Conservation (phyloP, 352 stramenopile genomes). For the Phytopythium aichiense region DNA sequence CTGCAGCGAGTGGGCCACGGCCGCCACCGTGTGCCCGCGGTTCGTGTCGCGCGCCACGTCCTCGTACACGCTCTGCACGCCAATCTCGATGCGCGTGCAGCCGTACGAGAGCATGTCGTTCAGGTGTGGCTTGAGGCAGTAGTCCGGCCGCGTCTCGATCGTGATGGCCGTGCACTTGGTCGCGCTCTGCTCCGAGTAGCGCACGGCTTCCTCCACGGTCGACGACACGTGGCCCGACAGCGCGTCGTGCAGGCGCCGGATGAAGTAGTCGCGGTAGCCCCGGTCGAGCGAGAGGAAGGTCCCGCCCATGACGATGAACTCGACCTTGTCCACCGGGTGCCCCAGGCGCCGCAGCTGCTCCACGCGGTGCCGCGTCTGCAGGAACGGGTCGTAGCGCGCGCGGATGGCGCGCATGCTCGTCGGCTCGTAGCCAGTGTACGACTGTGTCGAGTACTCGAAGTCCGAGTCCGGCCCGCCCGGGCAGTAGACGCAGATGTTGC, state of each 20-base stretch:
- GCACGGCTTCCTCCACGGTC: constrained; percentile 90
- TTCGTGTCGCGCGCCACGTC: constrained; percentile 91
- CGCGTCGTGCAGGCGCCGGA: constrained; percentile 95
- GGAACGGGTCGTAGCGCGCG: constrained; percentile 93
- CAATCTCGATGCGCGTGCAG: constrained; percentile 97
- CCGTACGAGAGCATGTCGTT: constrained; percentile 97
- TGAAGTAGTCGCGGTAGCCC: constrained; percentile 96
- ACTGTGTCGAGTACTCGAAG: constrained; percentile 97
- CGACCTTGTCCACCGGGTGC: constrained; percentile 95
- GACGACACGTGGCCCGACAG: constrained; percentile 91
- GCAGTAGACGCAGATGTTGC: constrained; percentile 97
- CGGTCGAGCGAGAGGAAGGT: constrained; percentile 95
- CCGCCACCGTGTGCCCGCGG: constrained; percentile 93
- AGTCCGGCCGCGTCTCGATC: constrained; percentile 97
- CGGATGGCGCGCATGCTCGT: constrained; percentile 96
- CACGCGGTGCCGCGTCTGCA: constrained; percentile 92
- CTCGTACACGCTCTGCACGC: constrained; percentile 96
- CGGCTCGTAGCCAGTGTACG: constrained; percentile 97
- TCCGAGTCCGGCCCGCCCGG: constrained; percentile 94
- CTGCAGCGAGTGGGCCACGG: constrained; percentile 77
- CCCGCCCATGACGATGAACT: constrained; percentile 98
- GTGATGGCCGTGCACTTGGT: constrained; percentile 93
- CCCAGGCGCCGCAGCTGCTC: constrained; percentile 85
- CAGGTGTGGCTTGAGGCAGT: constrained; percentile 95
- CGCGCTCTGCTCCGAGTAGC: constrained; percentile 90